phyloP scores from a whole-genome alignment of 2,329 filamentous ascomycete genomes.

The Gyromitra esculenta region DNA sequence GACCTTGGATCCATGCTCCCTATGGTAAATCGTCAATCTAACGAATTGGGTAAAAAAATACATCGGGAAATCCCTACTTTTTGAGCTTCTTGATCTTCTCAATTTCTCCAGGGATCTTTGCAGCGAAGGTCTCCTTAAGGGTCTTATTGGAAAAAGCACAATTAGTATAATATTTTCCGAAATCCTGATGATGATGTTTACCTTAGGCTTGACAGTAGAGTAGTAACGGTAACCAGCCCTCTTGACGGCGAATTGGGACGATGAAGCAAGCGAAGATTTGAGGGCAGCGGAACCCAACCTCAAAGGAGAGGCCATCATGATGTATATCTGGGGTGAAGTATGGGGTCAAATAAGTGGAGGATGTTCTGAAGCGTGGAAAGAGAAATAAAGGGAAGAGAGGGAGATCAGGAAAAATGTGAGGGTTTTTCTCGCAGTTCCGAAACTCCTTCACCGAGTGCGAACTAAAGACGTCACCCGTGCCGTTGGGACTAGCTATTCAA shows the following conservation, averaged over 20 bases:
- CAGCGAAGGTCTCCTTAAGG: constrained; percentile 97
- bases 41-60: constrained; percentile 10
- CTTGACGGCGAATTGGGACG: constrained; percentile 78
- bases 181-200: constrained; percentile 62
- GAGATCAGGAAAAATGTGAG: constrained; percentile 46
- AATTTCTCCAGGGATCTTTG: constrained; percentile 92
- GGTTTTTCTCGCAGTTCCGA: constrained; percentile 49
- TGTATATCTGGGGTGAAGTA: constrained; percentile 58
- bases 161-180: constrained; percentile 42
- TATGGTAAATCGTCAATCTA: constrained; percentile 60
- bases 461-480: constrained; percentile 40
- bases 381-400: constrained; percentile 26
- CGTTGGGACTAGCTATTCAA: background rate
- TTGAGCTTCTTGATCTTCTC: constrained; percentile 99
- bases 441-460: constrained; percentile 36
- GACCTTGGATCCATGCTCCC: constrained; percentile 94
- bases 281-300: constrained; percentile 83
- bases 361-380: constrained; percentile 21
- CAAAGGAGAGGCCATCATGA: constrained; percentile 82
- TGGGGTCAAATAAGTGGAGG: constrained; percentile 34
- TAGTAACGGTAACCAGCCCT: constrained; percentile 78
- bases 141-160: constrained; percentile 67
- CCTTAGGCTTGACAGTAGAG: constrained; percentile 86
- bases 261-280: constrained; percentile 76
- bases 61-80: constrained; percentile 72